Evolutionary conservation across 768 basidiomycete genomes (phyloP), one percentile per base, ranked within the genome.

Genomic region (Tylopilus plumbeoviolaceoides): DNA sequence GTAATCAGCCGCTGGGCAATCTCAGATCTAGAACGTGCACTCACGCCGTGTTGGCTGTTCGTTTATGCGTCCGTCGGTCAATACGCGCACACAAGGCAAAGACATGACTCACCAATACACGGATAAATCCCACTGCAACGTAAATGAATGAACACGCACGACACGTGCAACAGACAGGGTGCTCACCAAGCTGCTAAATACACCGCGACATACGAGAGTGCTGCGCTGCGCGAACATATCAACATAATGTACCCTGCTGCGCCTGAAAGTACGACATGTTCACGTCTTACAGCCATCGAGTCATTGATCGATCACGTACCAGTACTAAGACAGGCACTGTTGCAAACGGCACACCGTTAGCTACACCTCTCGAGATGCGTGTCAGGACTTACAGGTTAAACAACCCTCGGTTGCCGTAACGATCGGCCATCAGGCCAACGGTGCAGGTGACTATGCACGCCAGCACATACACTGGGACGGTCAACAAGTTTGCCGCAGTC

Each of bases 401-500:
- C 44, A 76, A 72, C 2, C 83, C 86, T 54, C 89, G 73, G 39
- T 74, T 73, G 17, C 83, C 80, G 53, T 76, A 74, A 46, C 78
- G 73, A 63, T 90, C 87, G 1, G 85, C 85, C 9, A 73, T 44
- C 64, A 75, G 85, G 7, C 85, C 87, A 30, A 88, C 81, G 0
- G 68, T 48, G 61, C 82, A 86, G 5, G 89, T 90, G 36, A 82
- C 65, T 21, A 83, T 70, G 57, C 33, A 33, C 12, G 89, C 89
- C 41, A 81, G 75, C 8, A 75, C 75, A 60, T 90, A 91, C 35
- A 89, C 85, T 0, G 89, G 89, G 5, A 90, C 87, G 4, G 85
- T 87, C 49, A 91, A 67, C 39, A 91, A 73, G 65, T 91, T 90
- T 8, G 89, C 88, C 0, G 76, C 75, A 0, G 87, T 88, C 4